Percentiles rank a stretch among this genome's conserved stretches.
Evolutionary conservation across 768 basidiomycete genomes (phyloP).

Genomic region (Chlorophyllum brunneum): DNA sequence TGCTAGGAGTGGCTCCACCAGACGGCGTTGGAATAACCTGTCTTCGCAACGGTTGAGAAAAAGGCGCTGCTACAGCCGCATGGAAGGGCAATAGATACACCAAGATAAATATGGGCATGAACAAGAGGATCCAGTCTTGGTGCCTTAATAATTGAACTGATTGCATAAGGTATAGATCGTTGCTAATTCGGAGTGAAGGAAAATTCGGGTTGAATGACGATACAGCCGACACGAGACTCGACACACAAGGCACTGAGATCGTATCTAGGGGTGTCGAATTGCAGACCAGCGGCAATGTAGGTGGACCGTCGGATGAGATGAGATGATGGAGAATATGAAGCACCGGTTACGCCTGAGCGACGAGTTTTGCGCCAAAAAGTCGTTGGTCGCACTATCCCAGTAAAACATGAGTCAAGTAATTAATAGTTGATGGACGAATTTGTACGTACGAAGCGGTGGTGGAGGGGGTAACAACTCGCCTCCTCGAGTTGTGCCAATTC

Average conservation of each 20-base stretch:
- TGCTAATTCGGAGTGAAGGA: neutral
- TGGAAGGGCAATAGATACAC: neutral
- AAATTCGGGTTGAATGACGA: conserved; percentile 40
- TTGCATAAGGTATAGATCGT: too few species aligned
- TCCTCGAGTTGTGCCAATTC: conserved; percentile 27
- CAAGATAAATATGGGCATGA: neutral
- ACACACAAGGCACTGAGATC: conserved; percentile 63
- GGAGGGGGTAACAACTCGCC: conserved; percentile 55
- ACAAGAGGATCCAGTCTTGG: too few species aligned
- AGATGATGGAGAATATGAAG: conserved; percentile 69
- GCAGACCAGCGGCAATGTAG: conserved; percentile 73
- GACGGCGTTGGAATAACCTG: conserved; percentile 6
- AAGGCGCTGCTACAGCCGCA: neutral
- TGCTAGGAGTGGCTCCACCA: neutral
- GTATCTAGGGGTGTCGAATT: conserved; percentile 56
- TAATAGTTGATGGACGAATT: neutral
- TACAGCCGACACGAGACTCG: conserved; percentile 49
- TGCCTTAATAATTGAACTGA: too few species aligned
- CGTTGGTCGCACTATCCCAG: conserved; percentile 62
- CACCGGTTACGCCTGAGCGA: conserved; percentile 65
- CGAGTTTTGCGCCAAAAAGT: conserved; percentile 78
- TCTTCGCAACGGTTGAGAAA: neutral
- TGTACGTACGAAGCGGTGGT: conserved; percentile 58
- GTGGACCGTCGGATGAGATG: conserved; percentile 75
- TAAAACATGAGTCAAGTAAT: conserved; percentile 1